phyloP scores from a whole-genome alignment of 2,329 filamentous ascomycete species.

The Hypoxylon sp. region DNA sequence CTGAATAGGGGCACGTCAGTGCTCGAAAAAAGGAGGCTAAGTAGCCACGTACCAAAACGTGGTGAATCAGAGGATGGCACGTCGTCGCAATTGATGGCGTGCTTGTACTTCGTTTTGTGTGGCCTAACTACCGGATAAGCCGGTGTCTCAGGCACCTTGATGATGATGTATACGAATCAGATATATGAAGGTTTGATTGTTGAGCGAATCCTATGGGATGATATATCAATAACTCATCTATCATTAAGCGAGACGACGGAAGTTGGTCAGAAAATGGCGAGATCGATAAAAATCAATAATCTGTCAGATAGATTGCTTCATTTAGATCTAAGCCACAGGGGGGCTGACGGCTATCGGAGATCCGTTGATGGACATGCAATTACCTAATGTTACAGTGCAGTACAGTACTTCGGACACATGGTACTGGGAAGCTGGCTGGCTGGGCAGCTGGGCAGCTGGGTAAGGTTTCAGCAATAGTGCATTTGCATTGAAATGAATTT shows the following conservation, averaged over 20 bases:
- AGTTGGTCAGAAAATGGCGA: constrained; percentile 28
- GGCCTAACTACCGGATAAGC: not conserved
- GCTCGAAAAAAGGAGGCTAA: not conserved
- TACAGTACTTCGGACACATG: constrained; percentile 13
- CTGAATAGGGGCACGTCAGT: not conserved
- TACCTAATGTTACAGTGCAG: constrained; percentile 18
- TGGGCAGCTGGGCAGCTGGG: too few relatives aligned
- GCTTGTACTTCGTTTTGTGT: constrained; percentile 3
- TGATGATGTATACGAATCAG: constrained; percentile 1
- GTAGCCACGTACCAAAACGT: too few relatives aligned
- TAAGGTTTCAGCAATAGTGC: too few relatives aligned
- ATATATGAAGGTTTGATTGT: constrained; percentile 16
- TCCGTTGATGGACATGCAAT: constrained; percentile 6
- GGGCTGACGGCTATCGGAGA: constrained; percentile 32
- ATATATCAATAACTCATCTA: too few relatives aligned
- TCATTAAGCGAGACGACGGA: constrained; percentile 27
- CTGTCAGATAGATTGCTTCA: constrained; percentile 7
- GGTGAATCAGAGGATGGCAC: constrained; percentile 7
- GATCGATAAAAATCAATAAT: constrained; percentile 26
- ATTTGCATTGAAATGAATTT: too few relatives aligned
- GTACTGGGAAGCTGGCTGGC: too few relatives aligned
- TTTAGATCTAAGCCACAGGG: constrained; percentile 27
- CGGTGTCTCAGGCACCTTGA: constrained; percentile 1
- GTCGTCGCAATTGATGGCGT: constrained; percentile 10
- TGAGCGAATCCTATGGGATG: constrained; percentile 19